These are phyloP conservation scores for Starmera dryadoides DNA, from an alignment of 805 yeast genomes.

Conservation along the genomic window DNA sequence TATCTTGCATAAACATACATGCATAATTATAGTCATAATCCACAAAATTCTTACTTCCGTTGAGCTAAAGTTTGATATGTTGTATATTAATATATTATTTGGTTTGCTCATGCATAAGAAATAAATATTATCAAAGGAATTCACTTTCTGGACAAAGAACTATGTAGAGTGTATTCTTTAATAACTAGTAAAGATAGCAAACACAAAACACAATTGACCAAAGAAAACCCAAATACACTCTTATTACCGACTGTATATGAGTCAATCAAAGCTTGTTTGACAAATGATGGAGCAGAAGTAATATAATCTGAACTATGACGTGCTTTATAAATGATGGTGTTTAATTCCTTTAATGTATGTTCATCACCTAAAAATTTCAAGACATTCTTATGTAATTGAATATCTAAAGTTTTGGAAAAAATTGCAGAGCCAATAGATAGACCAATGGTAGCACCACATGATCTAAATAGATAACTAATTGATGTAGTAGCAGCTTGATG, in stretches of 20 bases:
- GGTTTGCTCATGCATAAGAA: no score
- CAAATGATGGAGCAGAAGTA: conserved; percentile 43
- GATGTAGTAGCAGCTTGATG: conserved; percentile 64
- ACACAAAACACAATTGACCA: conserved; percentile 30
- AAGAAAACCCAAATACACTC: conserved; percentile 43
- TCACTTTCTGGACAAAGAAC: conserved; percentile 36
- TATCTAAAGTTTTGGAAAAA: conserved; percentile 39
- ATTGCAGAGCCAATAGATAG: conserved; percentile 59
- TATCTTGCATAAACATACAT: no score
- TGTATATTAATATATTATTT: no score
- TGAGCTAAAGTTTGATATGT: no score
- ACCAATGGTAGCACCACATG: conserved; percentile 61
- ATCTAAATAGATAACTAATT: conserved; percentile 57
- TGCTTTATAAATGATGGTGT: conserved; percentile 42
- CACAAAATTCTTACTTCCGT: no score
- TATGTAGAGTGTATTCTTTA: conserved; percentile 51
- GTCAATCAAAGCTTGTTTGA: conserved; percentile 36
- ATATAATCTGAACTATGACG: conserved; percentile 50
- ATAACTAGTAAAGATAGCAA: conserved; percentile 37
- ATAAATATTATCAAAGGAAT: no score
- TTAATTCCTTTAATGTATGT: conserved; percentile 31
- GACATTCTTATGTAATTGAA: conserved; percentile 22
- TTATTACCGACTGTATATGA: conserved; percentile 49
- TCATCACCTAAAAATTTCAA: conserved; percentile 24
- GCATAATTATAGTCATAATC: no score